Evolutionary conservation across 2,329 filamentous ascomycete genomes (phyloP), one percentile per base, ranked within the genome.

Genomic region (Aspergillus felis): DNA sequence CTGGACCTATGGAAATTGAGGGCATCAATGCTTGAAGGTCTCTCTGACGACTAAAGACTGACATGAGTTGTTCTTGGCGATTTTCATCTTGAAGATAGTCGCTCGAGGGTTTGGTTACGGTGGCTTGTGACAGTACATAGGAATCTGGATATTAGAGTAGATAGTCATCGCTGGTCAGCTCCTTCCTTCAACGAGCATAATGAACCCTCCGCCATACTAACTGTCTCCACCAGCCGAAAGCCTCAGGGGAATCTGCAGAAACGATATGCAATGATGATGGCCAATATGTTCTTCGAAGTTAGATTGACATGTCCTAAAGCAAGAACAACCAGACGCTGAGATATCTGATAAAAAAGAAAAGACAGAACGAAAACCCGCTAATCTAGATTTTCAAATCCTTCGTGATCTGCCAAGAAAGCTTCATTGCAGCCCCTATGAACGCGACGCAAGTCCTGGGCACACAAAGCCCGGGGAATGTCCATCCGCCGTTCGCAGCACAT

Each of bases 1-100:
- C 62, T 25, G 69, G 70, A 14, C 64, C 67, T 20, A 66, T 73
- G 65, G 69, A 73, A 56, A 60, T 69, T n/a, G 71, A 73, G 55
- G 62, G 62, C 6, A 51, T 65, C 32, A 64, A 66, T 49, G 58
- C 53, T 51, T 61, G 50, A 50, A 32, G 35, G 10, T 44, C 17
- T 50, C 49, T 32, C 25, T n/a, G 38, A 25, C 24, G n/a, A 9
- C 7, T 20, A 32, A 14, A n/a, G 20, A 17, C 9, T 10, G 22
- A 22, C n/a, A 28, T 35, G 51, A 9, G 12, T 42, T 22, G 17
- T 35, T 6, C 4, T 28, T 53, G 6, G 32, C 14, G 27, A 25
- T 46, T 32, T 14, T 25, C 12, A n/a, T n/a, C 17, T 41, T n/a
- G 46, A 35, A 25, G 12, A 48, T 20, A 22, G 10, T 24, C 22